Percentiles rank a stretch among this genome's conserved stretches.
Evolutionary conservation across 192 early-diverging fungal species (phyloP).

Genomic region (Entomortierella chlamydospora): DNA sequence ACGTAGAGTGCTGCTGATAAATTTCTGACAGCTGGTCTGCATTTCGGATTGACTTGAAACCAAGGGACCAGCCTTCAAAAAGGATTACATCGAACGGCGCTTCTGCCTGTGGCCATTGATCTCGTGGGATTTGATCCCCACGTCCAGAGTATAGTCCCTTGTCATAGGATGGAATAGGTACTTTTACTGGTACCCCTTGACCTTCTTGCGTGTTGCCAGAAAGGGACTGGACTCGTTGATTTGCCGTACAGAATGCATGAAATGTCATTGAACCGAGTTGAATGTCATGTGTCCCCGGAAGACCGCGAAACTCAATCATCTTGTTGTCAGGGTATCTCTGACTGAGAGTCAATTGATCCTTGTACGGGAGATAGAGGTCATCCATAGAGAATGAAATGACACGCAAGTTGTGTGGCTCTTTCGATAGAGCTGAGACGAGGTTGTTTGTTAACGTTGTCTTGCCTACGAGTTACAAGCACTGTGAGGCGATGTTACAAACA

Average conservation of each 20-base stretch:
- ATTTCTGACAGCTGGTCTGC: conserved; percentile 9
- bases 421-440: conserved; percentile 14
- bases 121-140: conserved; percentile 78
- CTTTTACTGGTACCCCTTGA: conserved; percentile 2
- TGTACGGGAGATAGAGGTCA: conserved; percentile 84
- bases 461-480: conserved; percentile 2
- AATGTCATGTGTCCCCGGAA: conserved; percentile 92
- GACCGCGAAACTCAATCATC: conserved; percentile 84
- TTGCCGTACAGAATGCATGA: conserved; percentile 49
- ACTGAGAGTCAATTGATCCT: conserved; percentile 69
- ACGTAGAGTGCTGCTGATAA: conserved; percentile 17
- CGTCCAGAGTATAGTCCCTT: conserved; percentile 80
- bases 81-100: conserved; percentile 82
- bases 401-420: conserved; percentile 56
- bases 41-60: conserved; percentile 76
- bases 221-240: conserved; percentile 15
- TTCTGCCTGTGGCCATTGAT: conserved; percentile 66
- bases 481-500: too few species aligned
- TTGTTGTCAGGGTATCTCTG: conserved; percentile 67
- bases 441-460: conserved; percentile 48
- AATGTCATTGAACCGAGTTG: conserved; percentile 69
- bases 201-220: too few species aligned
- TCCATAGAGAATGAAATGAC: conserved; percentile 81
- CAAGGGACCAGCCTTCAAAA: conserved; percentile 95
- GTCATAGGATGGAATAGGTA: conserved; percentile 82